Evolutionary conservation across 1,284 basidiomycete genomes (phyloP), one percentile per base, ranked within the genome.

Genomic region (Gomphus bonarii): DNA sequence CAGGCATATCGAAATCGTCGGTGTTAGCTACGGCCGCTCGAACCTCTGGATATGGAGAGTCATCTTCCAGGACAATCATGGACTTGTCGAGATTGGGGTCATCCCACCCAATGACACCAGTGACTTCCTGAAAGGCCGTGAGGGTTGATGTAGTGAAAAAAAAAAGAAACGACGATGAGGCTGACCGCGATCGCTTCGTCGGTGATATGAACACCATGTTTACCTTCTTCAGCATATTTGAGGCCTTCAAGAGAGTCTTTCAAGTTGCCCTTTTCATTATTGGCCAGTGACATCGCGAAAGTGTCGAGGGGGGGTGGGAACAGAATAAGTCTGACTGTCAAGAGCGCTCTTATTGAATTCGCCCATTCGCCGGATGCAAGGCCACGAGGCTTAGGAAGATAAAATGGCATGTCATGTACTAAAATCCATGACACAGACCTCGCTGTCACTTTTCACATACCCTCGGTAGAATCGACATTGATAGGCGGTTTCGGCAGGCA

Each of bases 11-110:
- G 9, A 77, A 75, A 65, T 88, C 84, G 63, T 89, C 85, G 3
- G 80, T 82, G 65, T 87, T 85, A 43, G 83, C 79, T 22, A 89
- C 87, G 36, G 84, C 84, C 18, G 84, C 84, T 30, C 88, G 80
- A 31, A 90, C 87, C 65, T 88, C 85, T 8, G 84, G 84, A 65
- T 89, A 90, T 0, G 79, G 81, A 47, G 65, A 65, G 60, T 77
- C 75, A 52, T 76, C 74, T 50, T 75, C 58, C 28, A 62, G 42
- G 22, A 61, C 61, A 12, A 65, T 36, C 31, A 60, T 61, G n/a
- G 52, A 50, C 44, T 56, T 60, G 61, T 67, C 66, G 50, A 66
- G 55, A 63, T 67, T 67, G 10, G 66, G 66, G 58, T 66, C 65
- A 43, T 65, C 65, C 53, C 53, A 55, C 16, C 53, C 53, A n/a